Conservation (phyloP, 2,329 filamentous ascomycete genomes). For the Fonsecaea erecta region DNA sequence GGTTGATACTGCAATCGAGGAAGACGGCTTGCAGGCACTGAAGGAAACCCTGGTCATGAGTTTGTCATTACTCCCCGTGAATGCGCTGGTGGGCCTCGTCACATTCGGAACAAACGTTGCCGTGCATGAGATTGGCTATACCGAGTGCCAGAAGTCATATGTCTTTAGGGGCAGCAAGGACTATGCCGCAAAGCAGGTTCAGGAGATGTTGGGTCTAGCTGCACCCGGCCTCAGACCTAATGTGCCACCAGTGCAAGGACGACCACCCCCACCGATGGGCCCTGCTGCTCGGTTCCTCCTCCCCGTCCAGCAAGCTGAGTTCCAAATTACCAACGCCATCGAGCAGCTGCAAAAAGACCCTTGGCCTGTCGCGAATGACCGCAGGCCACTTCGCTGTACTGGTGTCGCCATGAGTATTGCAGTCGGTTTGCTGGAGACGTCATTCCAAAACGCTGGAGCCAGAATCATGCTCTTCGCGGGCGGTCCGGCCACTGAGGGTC, state of each 20-base stretch:
- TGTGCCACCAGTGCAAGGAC: constrained; percentile 73
- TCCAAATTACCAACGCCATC: constrained; percentile 93
- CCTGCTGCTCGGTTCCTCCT: constrained; percentile 88
- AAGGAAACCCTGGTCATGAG: constrained; percentile 71
- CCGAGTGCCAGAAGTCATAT: constrained; percentile 97
- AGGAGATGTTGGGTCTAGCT: constrained; percentile 93
- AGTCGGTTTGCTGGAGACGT: constrained; percentile 87
- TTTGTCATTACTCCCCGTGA: constrained; percentile 65
- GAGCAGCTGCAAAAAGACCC: constrained; percentile 96
- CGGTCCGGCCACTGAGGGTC: constrained; percentile 91
- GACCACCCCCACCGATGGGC: constrained; percentile 74
- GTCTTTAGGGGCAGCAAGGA: constrained; percentile 98
- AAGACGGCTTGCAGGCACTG: constrained; percentile 68
- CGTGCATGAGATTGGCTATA: constrained; percentile 97
- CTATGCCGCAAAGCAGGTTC: constrained; percentile 97
- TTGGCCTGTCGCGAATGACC: constrained; percentile 94
- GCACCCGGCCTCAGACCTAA: constrained; percentile 73
- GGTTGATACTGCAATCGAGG: constrained; percentile 71
- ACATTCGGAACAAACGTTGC: constrained; percentile 85
- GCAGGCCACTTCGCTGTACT: constrained; percentile 86
- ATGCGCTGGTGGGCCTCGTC: constrained; percentile 67
- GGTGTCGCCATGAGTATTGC: constrained; percentile 96
- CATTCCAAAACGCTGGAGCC: constrained; percentile 92
- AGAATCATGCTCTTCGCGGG: constrained; percentile 98
- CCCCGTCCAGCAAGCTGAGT: constrained; percentile 93